These are phyloP conservation scores for Pluteus cervinus DNA, from an alignment of 768 basidiomycete species.

Conservation along the genomic window DNA sequence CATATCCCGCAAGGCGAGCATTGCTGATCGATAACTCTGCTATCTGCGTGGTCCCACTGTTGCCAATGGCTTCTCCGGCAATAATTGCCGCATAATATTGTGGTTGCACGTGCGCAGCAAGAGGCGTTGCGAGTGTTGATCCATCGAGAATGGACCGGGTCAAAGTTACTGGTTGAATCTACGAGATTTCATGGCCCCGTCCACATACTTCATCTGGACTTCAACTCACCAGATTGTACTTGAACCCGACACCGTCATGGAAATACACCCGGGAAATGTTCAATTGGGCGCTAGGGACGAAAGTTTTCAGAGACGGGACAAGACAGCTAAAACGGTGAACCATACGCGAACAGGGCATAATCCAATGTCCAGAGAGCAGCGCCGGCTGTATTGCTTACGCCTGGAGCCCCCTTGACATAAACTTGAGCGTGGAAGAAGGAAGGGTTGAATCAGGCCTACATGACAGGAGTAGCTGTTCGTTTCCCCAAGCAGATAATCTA, in stretches of 20 bases:
- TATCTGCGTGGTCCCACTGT: conserved; percentile 30
- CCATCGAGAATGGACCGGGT: conserved; percentile 55
- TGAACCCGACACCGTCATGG: conserved; percentile 66
- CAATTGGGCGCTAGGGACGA: conserved; percentile 31
- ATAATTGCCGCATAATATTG: conserved; percentile 63
- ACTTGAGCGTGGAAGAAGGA: not conserved
- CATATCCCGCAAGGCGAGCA: conserved; percentile 51
- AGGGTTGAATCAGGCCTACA: conserved; percentile 20
- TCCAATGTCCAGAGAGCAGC: conserved; percentile 66
- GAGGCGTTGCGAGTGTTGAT: conserved; percentile 38
- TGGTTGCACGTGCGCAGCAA: conserved; percentile 57
- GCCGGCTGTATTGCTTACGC: conserved; percentile 65
- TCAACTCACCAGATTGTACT: conserved; percentile 54
- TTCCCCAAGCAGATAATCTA: conserved; percentile 59
- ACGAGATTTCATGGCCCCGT: not conserved
- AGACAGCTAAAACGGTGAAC: conserved; percentile 1
- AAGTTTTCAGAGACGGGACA: not conserved
- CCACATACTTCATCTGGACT: not conserved
- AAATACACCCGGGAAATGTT: conserved; percentile 53
- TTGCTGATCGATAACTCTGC: conserved; percentile 45
- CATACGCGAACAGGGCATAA: conserved; percentile 53
- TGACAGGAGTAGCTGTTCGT: conserved; percentile 48
- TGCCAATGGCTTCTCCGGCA: conserved; percentile 51
- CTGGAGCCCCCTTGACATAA: conserved; percentile 34
- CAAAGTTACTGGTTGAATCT: conserved; percentile 62